phyloP scores from a whole-genome alignment of 495 filamentous ascomycete genomes.

The Aspergillus mulundensis region DNA sequence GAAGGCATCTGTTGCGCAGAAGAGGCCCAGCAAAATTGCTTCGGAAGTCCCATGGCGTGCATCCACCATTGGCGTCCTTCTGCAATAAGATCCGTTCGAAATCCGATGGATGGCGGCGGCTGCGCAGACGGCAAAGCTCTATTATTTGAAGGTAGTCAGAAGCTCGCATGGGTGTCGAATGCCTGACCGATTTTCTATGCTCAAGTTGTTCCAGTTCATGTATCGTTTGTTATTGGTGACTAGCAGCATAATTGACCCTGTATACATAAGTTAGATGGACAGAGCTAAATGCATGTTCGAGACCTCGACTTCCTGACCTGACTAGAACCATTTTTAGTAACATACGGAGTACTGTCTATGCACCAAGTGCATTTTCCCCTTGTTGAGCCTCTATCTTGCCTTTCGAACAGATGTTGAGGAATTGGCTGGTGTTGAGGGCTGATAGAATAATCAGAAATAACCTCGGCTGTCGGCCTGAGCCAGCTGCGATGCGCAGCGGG shows the following conservation, averaged over 20 bases:
- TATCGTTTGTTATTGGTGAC: neutral
- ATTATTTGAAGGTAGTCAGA: neutral
- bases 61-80: neutral
- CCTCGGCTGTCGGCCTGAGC: neutral
- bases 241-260: neutral
- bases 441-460: slow-evolving; percentile 8
- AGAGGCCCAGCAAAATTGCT: slow-evolving; percentile 8
- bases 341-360: too few relatives aligned
- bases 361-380: too few relatives aligned
- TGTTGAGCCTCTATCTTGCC: neutral
- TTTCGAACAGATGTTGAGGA: neutral
- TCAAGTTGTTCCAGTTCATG: neutral
- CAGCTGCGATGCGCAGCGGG: neutral
- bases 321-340: neutral
- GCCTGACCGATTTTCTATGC: neutral
- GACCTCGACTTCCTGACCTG: neutral
- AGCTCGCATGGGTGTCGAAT: slow-evolving; percentile 3
- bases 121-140: neutral
- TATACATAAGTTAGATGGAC: neutral
- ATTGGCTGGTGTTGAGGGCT: neutral
- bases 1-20: slow-evolving; percentile 4
- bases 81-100: neutral
- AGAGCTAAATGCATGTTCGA: neutral
- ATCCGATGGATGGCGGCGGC: neutral
- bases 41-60: slow-evolving; percentile 2